phyloP scores from a whole-genome alignment of 257 asterid species.

The Anisodus acutangulus region DNA sequence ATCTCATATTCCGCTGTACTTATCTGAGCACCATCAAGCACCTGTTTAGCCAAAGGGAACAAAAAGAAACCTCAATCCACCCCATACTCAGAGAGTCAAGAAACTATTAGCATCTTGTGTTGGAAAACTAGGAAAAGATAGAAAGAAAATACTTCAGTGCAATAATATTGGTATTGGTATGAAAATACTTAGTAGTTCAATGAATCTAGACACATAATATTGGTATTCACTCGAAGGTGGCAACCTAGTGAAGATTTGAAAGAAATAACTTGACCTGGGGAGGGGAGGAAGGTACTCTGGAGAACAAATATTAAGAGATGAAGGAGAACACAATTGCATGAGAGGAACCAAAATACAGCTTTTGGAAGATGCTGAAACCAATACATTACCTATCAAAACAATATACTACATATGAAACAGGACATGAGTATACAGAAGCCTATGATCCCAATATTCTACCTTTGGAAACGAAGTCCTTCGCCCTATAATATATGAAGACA shows the following conservation, averaged over 20 bases:
- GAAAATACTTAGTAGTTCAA: too few relatives aligned
- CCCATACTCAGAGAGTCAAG: not conserved
- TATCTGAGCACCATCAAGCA: constrained; percentile 73
- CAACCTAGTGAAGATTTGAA: constrained; percentile 12
- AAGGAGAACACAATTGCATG: not conserved
- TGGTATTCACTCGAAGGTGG: not conserved
- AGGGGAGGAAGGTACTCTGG: not conserved
- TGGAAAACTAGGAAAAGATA: not conserved
- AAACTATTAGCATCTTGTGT: not conserved
- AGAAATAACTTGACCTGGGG: not conserved
- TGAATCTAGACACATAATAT: too few relatives aligned
- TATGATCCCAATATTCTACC: constrained; percentile 50
- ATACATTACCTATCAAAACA: not conserved
- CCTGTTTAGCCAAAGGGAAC: constrained; percentile 49
- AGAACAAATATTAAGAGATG: constrained; percentile 12
- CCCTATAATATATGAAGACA: constrained; percentile 47
- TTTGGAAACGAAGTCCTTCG: constrained; percentile 69
- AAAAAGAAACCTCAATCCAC: not conserved
- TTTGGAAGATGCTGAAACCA: not conserved
- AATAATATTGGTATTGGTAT: too few relatives aligned
- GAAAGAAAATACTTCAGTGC: not conserved
- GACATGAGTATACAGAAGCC: constrained; percentile 26
- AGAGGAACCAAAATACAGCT: not conserved
- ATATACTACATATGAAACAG: not conserved
- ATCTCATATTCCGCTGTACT: constrained; percentile 75